Base-by-base conservation (phyloP, 371 early-diverging fungal species). In the Circinella umbellata region DNA sequence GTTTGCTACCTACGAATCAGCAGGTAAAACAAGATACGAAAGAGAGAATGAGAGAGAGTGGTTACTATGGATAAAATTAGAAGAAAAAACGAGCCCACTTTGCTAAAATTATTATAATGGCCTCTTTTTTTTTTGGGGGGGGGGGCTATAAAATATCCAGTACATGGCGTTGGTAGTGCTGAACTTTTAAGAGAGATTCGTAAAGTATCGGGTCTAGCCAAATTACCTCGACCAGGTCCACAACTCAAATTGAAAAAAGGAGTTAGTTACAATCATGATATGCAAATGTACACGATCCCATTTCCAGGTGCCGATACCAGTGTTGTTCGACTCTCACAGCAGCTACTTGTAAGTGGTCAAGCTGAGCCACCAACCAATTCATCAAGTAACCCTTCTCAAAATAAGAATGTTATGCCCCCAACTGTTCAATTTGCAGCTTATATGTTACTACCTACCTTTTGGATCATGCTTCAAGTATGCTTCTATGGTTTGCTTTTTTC, bases 341-440 rank as follows among this genome's bases (percentile, higher is more conserved):
- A 88, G 42, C 36, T 88, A 0, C 79, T 85, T 35, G 54, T 81
- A 27, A 72, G 73, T 47, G 81, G 81, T 15, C 67, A 74, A 39
- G 84, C 67, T 61, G 38, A 71, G 73, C 75, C 53, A 53, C 79
- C 34, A 65, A 67, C 76, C 53, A 72, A 69, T 63, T 42, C 42
- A 9, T 9, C 42, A 0, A 42, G 6, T 42, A 11, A 11, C 3
- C 11, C 42, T 11, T 42, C 42, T 3, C 6, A 6, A n/a, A 54
- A 1, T 7, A 46, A 34, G 17, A 68, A 53, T 65, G 70, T 17
- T 51, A 69, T 81, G 49, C 78, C 84, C 13, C 88, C 88, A 1
- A 82, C 89, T 0, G 76, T 87, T 42, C 89, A 89, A 61, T 88
- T 90, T 70, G 76, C 88, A 1, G 89, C 86, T 7, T 90, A 89